Percentiles rank a stretch among this genome's conserved stretches.
These are phyloP conservation scores for Fusarium virguliforme DNA, from an alignment of 2,329 filamentous ascomycete genomes.

Conservation along the genomic window DNA sequence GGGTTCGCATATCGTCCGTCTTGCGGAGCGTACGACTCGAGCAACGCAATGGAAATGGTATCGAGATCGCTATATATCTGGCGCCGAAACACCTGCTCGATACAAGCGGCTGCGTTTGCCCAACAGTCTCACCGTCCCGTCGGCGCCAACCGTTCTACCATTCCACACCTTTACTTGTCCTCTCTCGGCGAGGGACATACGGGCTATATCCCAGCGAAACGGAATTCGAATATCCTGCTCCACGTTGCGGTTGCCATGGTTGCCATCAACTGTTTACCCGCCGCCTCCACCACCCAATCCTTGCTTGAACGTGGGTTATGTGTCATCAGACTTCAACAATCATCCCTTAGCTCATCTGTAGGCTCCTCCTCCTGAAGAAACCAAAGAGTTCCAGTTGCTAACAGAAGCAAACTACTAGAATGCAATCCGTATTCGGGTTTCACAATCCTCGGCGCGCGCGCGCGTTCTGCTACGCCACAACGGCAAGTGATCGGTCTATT, in stretches of 20 bases:
- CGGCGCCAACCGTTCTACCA: conserved; percentile 93
- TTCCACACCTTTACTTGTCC: conserved; percentile 99
- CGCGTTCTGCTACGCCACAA: conserved; percentile 97
- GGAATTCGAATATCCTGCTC: conserved; percentile 93
- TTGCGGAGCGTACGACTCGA: conserved; percentile 88
- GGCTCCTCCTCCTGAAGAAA: conserved; percentile 48
- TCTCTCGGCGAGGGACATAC: conserved; percentile 90
- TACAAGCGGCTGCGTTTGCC: conserved; percentile 85
- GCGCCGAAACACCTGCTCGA: conserved; percentile 66
- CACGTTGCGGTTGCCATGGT: conserved; percentile 88
- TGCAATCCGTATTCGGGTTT: conserved; percentile 98
- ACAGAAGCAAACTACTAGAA: conserved; percentile 62
- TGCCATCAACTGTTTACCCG: conserved; percentile 84
- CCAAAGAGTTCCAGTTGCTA: conserved; percentile 18
- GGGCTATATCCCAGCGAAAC: conserved; percentile 95
- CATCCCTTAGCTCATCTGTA: conserved; percentile 93
- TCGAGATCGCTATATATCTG: conserved; percentile 80
- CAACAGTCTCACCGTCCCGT: conserved; percentile 80
- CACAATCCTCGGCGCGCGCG: conserved; percentile 82
- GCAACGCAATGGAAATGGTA: conserved; percentile 90
- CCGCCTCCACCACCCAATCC: conserved; percentile 88
- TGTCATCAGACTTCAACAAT: conserved; percentile 99
- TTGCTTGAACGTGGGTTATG: conserved; percentile 91
- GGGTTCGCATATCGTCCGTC: conserved; percentile 85
- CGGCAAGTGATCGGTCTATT: conserved; percentile 87